Evolutionary conservation across 129 eudicot genomes (phyloP).

Genomic region (Arctium minus): DNA sequence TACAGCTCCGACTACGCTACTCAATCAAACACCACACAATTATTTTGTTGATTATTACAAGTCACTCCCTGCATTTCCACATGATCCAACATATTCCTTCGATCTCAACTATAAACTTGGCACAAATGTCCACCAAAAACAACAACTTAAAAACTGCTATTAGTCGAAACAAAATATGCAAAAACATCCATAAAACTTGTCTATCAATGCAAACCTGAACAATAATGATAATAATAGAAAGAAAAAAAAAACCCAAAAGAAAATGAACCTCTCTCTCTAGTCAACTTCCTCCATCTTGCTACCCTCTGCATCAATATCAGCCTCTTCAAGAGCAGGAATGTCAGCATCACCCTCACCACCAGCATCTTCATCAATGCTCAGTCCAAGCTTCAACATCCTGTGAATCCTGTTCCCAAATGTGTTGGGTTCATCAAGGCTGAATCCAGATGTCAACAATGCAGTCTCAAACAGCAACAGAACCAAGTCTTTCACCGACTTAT

Average conservation of each 20-base stretch:
- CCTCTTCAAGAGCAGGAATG: slow-evolving; percentile 66
- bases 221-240: too few relatives aligned
- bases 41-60: too few relatives aligned
- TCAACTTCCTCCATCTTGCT: slow-evolving; percentile 93
- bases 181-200: background rate
- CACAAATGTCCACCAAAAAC: background rate
- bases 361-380: slow-evolving; percentile 76
- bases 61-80: too few relatives aligned
- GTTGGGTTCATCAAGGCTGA: slow-evolving; percentile 81
- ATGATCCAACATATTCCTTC: too few relatives aligned
- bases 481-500: slow-evolving; percentile 72
- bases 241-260: background rate
- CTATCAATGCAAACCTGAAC: background rate
- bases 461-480: slow-evolving; percentile 72
- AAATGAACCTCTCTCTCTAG: slow-evolving; percentile 1
- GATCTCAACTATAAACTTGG: too few relatives aligned
- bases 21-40: too few relatives aligned
- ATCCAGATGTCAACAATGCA: slow-evolving; percentile 66
- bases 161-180: background rate
- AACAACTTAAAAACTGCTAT: background rate
- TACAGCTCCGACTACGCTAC: too few relatives aligned
- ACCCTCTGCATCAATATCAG: slow-evolving; percentile 57
- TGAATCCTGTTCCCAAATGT: slow-evolving; percentile 80
- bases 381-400: slow-evolving; percentile 73
- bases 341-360: slow-evolving; percentile 37